These are phyloP conservation scores for Gossypium lobatum DNA, from an alignment of 441 rosid species.

Conservation along the genomic window DNA sequence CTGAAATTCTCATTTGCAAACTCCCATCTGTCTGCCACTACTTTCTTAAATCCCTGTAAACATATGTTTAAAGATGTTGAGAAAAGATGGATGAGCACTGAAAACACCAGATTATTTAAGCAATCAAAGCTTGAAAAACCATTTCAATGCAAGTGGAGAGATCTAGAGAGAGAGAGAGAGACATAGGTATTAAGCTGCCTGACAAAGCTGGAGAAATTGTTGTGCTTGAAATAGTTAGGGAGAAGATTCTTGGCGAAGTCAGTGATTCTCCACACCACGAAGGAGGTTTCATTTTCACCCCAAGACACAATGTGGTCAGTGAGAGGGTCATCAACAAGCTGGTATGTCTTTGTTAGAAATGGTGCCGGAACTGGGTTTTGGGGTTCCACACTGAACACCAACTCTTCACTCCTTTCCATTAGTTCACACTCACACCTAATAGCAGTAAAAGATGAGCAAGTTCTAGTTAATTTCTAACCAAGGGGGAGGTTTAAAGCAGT, in stretches of 20 bases:
- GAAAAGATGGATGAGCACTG: not conserved
- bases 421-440: not conserved
- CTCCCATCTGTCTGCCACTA: slow-evolving; percentile 44
- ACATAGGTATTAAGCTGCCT: slow-evolving; percentile 43
- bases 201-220: slow-evolving; percentile 42
- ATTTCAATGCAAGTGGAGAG: not conserved
- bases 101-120: not conserved
- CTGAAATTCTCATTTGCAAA: slow-evolving; percentile 36
- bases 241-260: slow-evolving; percentile 43
- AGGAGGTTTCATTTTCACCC: slow-evolving; percentile 31
- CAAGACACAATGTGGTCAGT: slow-evolving; percentile 41
- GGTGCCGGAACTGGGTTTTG: slow-evolving; percentile 33
- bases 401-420: slow-evolving; percentile 24
- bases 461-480: not conserved
- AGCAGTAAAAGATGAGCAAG: not conserved
- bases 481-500: not conserved
- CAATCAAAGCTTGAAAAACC: not conserved
- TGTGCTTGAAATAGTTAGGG: slow-evolving; percentile 41
- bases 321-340: slow-evolving; percentile 34
- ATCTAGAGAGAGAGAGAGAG: not conserved
- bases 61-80: not conserved
- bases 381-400: slow-evolving; percentile 21
- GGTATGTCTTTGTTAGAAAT: slow-evolving; percentile 33
- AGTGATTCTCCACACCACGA: slow-evolving; percentile 36
- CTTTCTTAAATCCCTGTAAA: slow-evolving; percentile 38